Evolutionary conservation across 192 early-diverging fungal species (phyloP).

Genomic region (Phycomyces blakesleeanus): DNA sequence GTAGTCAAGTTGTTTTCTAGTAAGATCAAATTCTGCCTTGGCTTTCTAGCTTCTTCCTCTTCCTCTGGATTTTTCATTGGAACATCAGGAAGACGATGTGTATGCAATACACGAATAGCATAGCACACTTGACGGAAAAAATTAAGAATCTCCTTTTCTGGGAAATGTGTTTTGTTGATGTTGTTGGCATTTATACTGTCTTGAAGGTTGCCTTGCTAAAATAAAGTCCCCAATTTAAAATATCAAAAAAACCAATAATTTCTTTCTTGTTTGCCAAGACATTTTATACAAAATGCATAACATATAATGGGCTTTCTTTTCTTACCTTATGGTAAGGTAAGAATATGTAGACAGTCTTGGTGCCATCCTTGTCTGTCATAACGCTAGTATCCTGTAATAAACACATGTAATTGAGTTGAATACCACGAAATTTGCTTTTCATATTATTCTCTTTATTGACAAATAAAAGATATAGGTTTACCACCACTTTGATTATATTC

Average conservation of each 20-base stretch:
- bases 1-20: neutral
- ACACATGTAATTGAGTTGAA: neutral
- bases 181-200: conserved; percentile 51
- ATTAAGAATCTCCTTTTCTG: conserved; percentile 52
- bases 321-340: conserved; percentile 59
- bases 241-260: too few relatives aligned
- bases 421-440: too few relatives aligned
- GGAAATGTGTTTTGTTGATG: conserved; percentile 40
- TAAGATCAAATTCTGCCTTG: neutral
- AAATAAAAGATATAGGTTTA: conserved; percentile 23
- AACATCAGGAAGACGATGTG: conserved; percentile 29
- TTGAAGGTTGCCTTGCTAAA: conserved; percentile 48
- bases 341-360: conserved; percentile 60
- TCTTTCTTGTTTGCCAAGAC: neutral
- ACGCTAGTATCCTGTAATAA: conserved; percentile 49
- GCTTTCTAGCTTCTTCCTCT: neutral
- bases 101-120: conserved; percentile 53
- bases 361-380: conserved; percentile 44
- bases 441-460: too few relatives aligned
- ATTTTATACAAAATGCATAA: too few relatives aligned
- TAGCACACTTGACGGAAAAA: conserved; percentile 58
- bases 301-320: neutral
- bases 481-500: conserved; percentile 59
- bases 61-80: neutral
- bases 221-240: neutral